A percentile compares a stretch with the other conserved stretches of the same genome.
Conservation (phyloP, 2,329 filamentous ascomycete species). For the Nothophaeocryptopus gaeumannii region DNA sequence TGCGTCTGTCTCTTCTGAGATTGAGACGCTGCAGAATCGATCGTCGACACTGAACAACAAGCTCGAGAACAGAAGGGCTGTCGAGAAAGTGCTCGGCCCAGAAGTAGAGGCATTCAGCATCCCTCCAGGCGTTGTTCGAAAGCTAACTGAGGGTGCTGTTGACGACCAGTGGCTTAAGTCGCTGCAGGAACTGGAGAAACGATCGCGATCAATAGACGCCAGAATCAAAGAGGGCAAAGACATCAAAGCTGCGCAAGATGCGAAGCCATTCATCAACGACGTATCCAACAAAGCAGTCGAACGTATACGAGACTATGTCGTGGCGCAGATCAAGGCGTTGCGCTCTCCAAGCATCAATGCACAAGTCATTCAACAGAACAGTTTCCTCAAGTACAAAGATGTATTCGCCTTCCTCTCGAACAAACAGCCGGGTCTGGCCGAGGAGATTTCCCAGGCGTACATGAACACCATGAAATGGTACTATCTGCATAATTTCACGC, state of each 20-base stretch:
- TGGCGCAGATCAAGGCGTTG: conserved; percentile 89
- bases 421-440: conserved; percentile 77
- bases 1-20: conserved; percentile 87
- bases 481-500: conserved; percentile 83
- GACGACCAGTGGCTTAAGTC: conserved; percentile 86
- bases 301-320: conserved; percentile 89
- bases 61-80: conserved; percentile 81
- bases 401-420: conserved; percentile 80
- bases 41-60: conserved; percentile 80
- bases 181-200: conserved; percentile 78
- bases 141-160: conserved; percentile 83
- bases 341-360: conserved; percentile 95
- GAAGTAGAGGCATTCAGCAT: conserved; percentile 90
- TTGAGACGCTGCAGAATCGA: conserved; percentile 85
- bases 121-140: conserved; percentile 76
- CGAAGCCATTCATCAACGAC: conserved; percentile 80
- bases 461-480: conserved; percentile 99
- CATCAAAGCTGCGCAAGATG: conserved; percentile 75
- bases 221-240: conserved; percentile 60
- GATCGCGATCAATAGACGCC: conserved; percentile 68
- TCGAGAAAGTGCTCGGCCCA: conserved; percentile 83
- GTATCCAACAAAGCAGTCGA: conserved; percentile 86
- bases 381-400: conserved; percentile 83
- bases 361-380: conserved; percentile 92
- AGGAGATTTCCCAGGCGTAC: conserved; percentile 89